phyloP scores from a whole-genome alignment of 192 early-diverging fungal species.

The Coemansia sp. region DNA sequence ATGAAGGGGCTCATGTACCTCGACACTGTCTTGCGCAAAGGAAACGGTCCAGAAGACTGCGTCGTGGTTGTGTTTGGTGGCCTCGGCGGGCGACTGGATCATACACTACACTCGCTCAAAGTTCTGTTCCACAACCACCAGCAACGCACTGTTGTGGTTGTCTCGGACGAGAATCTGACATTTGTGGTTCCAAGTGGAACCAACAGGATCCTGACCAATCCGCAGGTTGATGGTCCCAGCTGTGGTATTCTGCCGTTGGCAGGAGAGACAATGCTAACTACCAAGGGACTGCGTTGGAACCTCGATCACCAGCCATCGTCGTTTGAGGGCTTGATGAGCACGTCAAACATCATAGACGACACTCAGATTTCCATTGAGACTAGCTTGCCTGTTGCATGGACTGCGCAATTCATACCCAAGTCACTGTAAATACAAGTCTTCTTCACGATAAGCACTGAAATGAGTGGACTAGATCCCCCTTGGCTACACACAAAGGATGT shows the following conservation, averaged over 20 bases:
- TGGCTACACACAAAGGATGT: neutral
- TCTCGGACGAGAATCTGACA: constrained; percentile 75
- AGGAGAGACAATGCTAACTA: constrained; percentile 60
- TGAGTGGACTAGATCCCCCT: neutral
- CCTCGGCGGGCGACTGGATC: constrained; percentile 86
- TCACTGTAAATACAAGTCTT: neutral
- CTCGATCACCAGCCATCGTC: constrained; percentile 54
- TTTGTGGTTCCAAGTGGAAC: constrained; percentile 60
- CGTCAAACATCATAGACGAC: constrained; percentile 73
- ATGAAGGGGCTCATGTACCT: constrained; percentile 77
- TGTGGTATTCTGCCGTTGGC: constrained; percentile 87
- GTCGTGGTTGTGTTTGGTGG: constrained; percentile 79
- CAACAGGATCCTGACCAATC: constrained; percentile 64
- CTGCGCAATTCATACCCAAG: constrained; percentile 60
- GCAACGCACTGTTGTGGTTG: constrained; percentile 58
- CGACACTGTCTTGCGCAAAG: constrained; percentile 19
- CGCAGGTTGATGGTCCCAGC: constrained; percentile 72
- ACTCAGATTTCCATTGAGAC: constrained; percentile 65
- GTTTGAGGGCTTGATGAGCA: constrained; percentile 80
- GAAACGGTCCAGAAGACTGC: constrained; percentile 21
- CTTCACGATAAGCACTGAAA: neutral
- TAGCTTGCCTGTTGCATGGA: constrained; percentile 76
- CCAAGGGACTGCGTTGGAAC: constrained; percentile 82
- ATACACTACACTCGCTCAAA: constrained; percentile 78
- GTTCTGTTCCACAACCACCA: constrained; percentile 63